phyloP scores from a whole-genome alignment of 345 rosid species.

The Pseudoturritis turrita region DNA sequence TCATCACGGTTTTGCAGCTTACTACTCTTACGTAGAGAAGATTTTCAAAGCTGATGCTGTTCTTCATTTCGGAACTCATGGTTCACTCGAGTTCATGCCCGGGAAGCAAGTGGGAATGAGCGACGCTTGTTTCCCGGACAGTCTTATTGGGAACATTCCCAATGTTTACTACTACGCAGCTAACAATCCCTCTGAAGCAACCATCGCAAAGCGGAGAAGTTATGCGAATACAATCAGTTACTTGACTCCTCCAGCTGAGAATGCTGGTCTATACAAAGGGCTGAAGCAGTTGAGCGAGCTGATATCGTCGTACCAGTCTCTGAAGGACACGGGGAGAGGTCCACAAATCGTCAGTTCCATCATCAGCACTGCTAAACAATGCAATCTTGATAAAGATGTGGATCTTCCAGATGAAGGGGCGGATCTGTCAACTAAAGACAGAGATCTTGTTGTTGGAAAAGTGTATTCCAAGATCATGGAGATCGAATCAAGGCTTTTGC shows the following conservation, averaged over 20 bases:
- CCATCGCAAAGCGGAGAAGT: constrained; percentile 96
- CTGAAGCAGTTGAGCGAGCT: constrained; percentile 96
- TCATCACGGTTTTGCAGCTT: constrained; percentile 97
- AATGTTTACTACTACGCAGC: constrained; percentile 96
- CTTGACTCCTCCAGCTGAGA: constrained; percentile 98
- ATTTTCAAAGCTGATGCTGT: constrained; percentile 94
- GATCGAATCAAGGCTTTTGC: constrained; percentile 90
- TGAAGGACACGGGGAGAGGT: constrained; percentile 91
- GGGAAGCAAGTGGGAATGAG: constrained; percentile 99
- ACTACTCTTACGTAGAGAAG: constrained; percentile 91
- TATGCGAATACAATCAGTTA: constrained; percentile 97
- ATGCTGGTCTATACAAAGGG: constrained; percentile 98
- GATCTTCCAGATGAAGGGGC: constrained; percentile 77
- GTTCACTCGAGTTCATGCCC: constrained; percentile 97
- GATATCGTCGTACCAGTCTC: constrained; percentile 92
- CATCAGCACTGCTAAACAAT: constrained; percentile 89
- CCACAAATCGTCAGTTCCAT: constrained; percentile 91
- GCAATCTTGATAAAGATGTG: constrained; percentile 97
- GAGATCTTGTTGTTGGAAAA: constrained; percentile 91
- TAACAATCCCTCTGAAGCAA: constrained; percentile 96
- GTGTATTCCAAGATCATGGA: constrained; percentile 99
- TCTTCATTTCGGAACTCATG: constrained; percentile 98
- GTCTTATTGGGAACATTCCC: constrained; percentile 96
- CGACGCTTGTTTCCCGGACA: constrained; percentile 88
- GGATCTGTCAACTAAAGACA: constrained; percentile 64